These are phyloP conservation scores for Lycium barbarum DNA, from an alignment of 257 asterid genomes.

Conservation along the genomic window DNA sequence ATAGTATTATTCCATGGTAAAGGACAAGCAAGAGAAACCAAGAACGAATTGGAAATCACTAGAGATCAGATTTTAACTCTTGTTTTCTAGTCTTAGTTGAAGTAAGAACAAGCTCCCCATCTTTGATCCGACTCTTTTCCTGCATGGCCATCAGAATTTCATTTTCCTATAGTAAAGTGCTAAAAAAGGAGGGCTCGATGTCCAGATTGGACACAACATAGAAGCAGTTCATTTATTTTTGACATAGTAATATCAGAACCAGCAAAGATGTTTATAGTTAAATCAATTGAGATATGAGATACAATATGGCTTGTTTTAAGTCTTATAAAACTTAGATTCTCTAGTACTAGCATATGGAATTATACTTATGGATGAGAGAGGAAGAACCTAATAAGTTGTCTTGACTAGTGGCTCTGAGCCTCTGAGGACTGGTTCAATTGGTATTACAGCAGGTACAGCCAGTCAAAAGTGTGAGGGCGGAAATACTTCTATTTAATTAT, in stretches of 20 bases:
- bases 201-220: not conserved
- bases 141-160: conserved; percentile 28
- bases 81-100: conserved; percentile 36
- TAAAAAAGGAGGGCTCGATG: not conserved
- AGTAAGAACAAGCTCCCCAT: conserved; percentile 34
- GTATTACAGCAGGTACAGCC: conserved; percentile 2
- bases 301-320: not conserved
- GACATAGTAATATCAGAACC: not conserved
- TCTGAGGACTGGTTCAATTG: not conserved
- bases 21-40: not conserved
- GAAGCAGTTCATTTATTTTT: not conserved
- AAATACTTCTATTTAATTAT: not conserved
- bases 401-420: not conserved
- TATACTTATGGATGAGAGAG: not conserved
- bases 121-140: conserved; percentile 33
- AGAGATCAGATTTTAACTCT: conserved; percentile 28
- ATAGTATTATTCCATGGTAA: conserved; percentile 6
- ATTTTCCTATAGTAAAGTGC: conserved; percentile 10
- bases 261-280: not conserved
- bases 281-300: conserved; percentile 3
- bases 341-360: not conserved
- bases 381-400: not conserved
- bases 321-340: not conserved
- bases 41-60: not conserved
- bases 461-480: not conserved